phyloP scores from a whole-genome alignment of 306 rosid species.

The Pyrus pyrifolia region DNA sequence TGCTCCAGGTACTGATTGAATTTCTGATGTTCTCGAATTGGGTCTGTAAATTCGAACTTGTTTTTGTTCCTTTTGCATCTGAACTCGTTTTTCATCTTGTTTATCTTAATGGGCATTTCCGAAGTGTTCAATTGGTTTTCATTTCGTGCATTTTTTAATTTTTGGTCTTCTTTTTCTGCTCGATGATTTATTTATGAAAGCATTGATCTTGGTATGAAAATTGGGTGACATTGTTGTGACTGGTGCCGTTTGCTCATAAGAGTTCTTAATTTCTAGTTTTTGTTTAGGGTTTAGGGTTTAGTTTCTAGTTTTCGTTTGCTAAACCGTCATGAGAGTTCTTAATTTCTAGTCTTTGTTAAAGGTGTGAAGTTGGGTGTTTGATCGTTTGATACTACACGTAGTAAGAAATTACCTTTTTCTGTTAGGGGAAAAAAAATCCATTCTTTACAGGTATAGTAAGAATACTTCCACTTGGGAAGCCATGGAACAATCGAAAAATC shows the following conservation, averaged over 20 bases:
- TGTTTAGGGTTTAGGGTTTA: too few relatives aligned
- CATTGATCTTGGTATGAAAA: background rate
- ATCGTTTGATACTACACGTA: background rate
- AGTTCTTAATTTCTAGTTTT: background rate
- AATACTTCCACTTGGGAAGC: background rate
- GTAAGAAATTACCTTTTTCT: background rate
- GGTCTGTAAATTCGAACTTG: background rate
- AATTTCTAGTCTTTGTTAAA: background rate
- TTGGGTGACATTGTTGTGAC: background rate
- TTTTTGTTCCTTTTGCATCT: background rate
- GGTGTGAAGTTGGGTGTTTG: background rate
- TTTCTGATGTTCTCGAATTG: background rate
- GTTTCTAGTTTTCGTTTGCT: too few relatives aligned
- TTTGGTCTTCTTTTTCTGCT: background rate
- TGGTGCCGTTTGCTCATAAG: background rate
- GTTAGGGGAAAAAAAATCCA: background rate
- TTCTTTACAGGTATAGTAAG: background rate
- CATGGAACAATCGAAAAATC: background rate
- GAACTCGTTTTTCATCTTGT: background rate
- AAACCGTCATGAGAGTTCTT: background rate
- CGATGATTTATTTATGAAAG: background rate
- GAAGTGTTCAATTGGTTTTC: background rate
- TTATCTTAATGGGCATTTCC: background rate
- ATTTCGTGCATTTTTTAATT: background rate
- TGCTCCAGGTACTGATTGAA: background rate